Base-by-base conservation (phyloP, 2,329 filamentous ascomycete genomes). In the Ophiocordyceps unilateralis region DNA sequence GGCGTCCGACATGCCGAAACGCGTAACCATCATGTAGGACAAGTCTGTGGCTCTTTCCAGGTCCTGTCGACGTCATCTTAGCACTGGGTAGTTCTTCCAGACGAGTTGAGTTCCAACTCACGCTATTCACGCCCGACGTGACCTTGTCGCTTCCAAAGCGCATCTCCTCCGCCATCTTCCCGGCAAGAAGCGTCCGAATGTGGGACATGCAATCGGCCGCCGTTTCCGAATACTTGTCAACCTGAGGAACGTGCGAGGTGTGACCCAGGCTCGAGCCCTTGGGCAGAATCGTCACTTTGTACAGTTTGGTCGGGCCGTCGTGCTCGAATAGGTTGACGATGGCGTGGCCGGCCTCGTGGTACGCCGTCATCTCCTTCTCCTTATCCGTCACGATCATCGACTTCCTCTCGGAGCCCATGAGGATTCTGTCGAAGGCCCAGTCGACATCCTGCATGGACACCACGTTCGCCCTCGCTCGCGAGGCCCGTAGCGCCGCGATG, bases 341-440 rank as follows among this genome's bases (percentile, higher is more conserved):
- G 9, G 91, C 87, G 60, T 98, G 91, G 2, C 91, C 91, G 44
- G 89, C 93, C 65, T 98, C 91, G 56, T 94, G 87, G 55, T 93
- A 94, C 1, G 87, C 87, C n/a, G 88, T 94, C 70, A 87, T 81
- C 52, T 91, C 75, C 67, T 93, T 96, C 65, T 98, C 91, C 65
- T 93, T 87, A 49, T 89, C 78, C 38, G 82, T 83, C 44, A 98
- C 89, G 44, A 95, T 75, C 64, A 89, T 86, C 51, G 81, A 93
- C 59, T 80, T 83, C 57, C 81, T 78, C 65, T 98, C 91, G 2
- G 89, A 84, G 32, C 91, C 91, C 86, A 98, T 94, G 60, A 94
- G 81, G 43, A 98, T 84, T 65, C 91, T 91, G 67, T 98, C 91
- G 64, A 93, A 96, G 45, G 91, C 91, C 88, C 89, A 98, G 52